phyloP scores from a whole-genome alignment of 1,284 basidiomycete genomes.

The Microstroma glucosiphilum region DNA sequence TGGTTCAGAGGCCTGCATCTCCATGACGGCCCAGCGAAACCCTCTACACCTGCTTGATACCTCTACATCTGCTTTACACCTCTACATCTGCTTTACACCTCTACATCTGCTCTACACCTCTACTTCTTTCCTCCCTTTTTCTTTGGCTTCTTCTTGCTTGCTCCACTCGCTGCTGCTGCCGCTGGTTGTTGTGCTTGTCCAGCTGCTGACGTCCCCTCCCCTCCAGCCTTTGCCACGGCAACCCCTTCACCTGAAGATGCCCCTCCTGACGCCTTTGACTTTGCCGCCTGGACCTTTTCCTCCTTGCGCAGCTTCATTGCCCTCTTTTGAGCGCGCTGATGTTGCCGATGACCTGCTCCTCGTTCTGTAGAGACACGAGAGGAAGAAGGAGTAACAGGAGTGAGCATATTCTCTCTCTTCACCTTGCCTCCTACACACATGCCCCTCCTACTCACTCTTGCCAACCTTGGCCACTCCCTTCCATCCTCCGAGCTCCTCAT shows the following conservation, averaged over 20 bases:
- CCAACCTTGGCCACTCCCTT: conserved; percentile 31
- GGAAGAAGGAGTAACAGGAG: neutral
- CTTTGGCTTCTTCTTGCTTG: neutral
- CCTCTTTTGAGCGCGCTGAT: conserved; percentile 31
- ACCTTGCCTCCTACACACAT: neutral
- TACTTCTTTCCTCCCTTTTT: conserved; percentile 3
- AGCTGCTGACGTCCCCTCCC: neutral
- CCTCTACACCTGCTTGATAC: too few relatives aligned
- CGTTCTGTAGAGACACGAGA: conserved; percentile 14
- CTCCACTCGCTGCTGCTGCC: neutral
- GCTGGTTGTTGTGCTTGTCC: neutral
- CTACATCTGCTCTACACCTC: neutral
- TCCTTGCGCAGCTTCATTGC: conserved; percentile 27
- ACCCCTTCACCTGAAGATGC: neutral
- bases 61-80: too few relatives aligned
- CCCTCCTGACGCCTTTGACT: conserved; percentile 11
- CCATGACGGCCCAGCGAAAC: too few relatives aligned
- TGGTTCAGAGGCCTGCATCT: too few relatives aligned
- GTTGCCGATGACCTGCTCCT: conserved; percentile 34
- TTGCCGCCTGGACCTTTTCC: conserved; percentile 26
- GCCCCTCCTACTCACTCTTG: conserved; percentile 19
- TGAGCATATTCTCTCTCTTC: neutral
- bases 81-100: too few relatives aligned
- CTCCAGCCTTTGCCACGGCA: neutral
- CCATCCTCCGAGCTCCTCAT: conserved; percentile 31